Percentiles rank a stretch among this genome's conserved stretches.
Conservation (phyloP, 23 red algal genomes). For the Gracilariopsis chorda region DNA sequence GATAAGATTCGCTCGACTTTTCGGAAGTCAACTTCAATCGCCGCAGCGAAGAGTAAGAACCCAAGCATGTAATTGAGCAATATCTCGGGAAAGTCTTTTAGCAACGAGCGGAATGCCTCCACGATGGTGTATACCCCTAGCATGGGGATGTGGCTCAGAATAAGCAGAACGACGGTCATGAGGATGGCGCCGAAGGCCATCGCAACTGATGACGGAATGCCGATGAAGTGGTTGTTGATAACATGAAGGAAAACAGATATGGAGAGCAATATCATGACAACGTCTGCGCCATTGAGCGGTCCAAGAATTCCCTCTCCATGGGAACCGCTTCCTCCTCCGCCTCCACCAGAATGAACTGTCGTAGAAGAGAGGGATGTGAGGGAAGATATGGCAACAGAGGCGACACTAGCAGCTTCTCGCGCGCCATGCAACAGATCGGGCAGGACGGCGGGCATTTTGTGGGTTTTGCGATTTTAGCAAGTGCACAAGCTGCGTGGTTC, state of each 20-base stretch:
- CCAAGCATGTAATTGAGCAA: slow-evolving; percentile 93
- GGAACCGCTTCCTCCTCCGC: not conserved
- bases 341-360: not conserved
- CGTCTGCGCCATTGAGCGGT: slow-evolving; percentile 49
- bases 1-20: slow-evolving; percentile 80
- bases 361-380: slow-evolving; percentile 17
- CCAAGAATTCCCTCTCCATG: not conserved
- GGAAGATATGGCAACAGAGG: slow-evolving; percentile 25
- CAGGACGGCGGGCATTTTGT: slow-evolving; percentile 36
- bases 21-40: slow-evolving; percentile 92
- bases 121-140: slow-evolving; percentile 28
- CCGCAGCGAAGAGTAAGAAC: slow-evolving; percentile 92
- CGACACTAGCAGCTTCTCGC: slow-evolving; percentile 20
- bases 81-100: slow-evolving; percentile 86
- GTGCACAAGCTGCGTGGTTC: no score
- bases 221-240: slow-evolving; percentile 71
- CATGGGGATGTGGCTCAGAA: slow-evolving; percentile 59
- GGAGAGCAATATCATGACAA: slow-evolving; percentile 73
- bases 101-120: slow-evolving; percentile 52
- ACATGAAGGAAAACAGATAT: slow-evolving; percentile 66
- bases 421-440: slow-evolving; percentile 25
- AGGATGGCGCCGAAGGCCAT: slow-evolving; percentile 77
- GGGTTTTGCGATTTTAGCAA: no score
- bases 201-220: slow-evolving; percentile 59
- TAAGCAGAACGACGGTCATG: slow-evolving; percentile 60